These are phyloP conservation scores for Pythium brassicae DNA, from an alignment of 352 stramenopile genomes.

Conservation along the genomic window DNA sequence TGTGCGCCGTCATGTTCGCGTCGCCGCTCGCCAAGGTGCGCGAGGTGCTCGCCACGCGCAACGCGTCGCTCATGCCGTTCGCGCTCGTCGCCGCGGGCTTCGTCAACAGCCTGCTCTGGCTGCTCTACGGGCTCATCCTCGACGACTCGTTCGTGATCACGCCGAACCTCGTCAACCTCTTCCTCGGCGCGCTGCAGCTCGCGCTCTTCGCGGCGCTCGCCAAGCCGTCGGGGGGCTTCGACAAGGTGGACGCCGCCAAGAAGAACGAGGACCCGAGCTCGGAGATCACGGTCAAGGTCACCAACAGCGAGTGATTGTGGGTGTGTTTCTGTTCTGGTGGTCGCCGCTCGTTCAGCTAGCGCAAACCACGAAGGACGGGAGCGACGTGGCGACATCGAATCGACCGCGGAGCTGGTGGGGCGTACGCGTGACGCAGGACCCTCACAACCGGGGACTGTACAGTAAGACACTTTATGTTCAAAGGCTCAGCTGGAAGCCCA, in stretches of 20 bases:
- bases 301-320: neutral
- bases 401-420: too few species aligned
- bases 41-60: slow-evolving; percentile 43
- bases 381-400: too few species aligned
- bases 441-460: neutral
- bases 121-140: slow-evolving; percentile 47
- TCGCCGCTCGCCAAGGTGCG: slow-evolving; percentile 50
- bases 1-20: slow-evolving; percentile 58
- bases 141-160: slow-evolving; percentile 51
- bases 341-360: too few species aligned
- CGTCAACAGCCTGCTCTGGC: slow-evolving; percentile 48
- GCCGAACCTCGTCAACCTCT: slow-evolving; percentile 57
- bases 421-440: too few species aligned
- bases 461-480: too few species aligned
- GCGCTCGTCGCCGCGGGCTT: slow-evolving; percentile 45
- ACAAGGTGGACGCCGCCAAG: slow-evolving; percentile 19
- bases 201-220: slow-evolving; percentile 36
- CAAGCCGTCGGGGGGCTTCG: slow-evolving; percentile 16
- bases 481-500: too few species aligned
- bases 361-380: too few species aligned
- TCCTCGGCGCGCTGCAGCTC: slow-evolving; percentile 51
- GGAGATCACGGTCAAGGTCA: slow-evolving; percentile 7
- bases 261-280: slow-evolving; percentile 1
- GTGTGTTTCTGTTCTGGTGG: too few species aligned
- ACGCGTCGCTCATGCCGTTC: slow-evolving; percentile 33